Base-by-base conservation (phyloP, 2,329 filamentous ascomycete genomes). In the Fusarium nygamai region DNA sequence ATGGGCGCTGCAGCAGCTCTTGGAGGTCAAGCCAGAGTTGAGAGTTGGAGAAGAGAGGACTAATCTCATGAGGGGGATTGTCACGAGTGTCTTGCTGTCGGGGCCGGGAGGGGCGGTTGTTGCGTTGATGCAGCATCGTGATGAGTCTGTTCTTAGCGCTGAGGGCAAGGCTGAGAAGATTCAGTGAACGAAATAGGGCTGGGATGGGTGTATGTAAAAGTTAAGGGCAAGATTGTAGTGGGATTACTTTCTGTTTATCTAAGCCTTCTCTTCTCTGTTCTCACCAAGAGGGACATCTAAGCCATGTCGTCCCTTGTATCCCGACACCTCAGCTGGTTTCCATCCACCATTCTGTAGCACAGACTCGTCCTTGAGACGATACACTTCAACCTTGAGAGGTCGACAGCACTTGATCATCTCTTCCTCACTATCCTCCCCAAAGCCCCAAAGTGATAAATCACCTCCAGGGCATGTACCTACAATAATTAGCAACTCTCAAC, bases 391-490 rank as follows among this genome's bases (percentile, higher is more conserved):
- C 54, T 90, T 91, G 11, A 96, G 87, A 3, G 93, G 93, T 13
- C 93, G 88, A 82, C 92, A 94, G 71, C 90, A 92, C 67, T 89
- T 89, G 75, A 88, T 81, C 88, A 94, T 94, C 61, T 91, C 91
- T 78, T 91, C 88, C 72, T 90, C 89, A 81, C 89, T 92, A 53
- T 88, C 88, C 48, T 87, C 89, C 19, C 92, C 91, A 86, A 94
- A 96, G 0, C 93, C 93, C 93, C 93, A 96, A n/a, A 90, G 86
- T 3, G 92, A 94, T 54, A 96, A 83, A 80, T 96, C 94, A 1
- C 94, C 94, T 4, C 94, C 94, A 0, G 94, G 94, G 79, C 94
- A 96, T 0, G 94, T 93, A 69, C 86, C 86, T 88, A 19, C 43
- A 5, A 34, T 3, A 9, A 16, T 79, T 27, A 78, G 74, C 38